Percentiles rank a stretch among this genome's conserved stretches.
Conservation (phyloP, 441 rosid genomes). For the Populus hybrid region DNA sequence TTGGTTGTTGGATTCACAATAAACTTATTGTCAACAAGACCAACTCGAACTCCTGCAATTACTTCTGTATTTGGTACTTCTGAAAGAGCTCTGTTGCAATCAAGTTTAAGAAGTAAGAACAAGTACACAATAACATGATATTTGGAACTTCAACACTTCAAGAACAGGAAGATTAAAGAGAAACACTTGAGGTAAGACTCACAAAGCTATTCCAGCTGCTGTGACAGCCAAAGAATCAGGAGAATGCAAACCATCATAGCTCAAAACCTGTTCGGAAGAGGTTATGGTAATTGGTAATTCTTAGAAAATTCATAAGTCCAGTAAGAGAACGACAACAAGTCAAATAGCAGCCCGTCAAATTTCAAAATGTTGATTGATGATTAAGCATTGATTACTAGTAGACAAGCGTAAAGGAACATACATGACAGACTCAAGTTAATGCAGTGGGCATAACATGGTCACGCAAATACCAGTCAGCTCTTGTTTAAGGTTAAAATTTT, state of each 20-base stretch:
- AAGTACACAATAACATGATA: constrained; percentile 7
- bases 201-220: constrained; percentile 98
- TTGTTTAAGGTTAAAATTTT: not conserved
- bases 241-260: constrained; percentile 89
- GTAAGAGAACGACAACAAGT: not conserved
- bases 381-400: constrained; percentile 2
- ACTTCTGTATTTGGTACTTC: constrained; percentile 83
- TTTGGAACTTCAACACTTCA: constrained; percentile 8
- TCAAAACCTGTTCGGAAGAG: constrained; percentile 63
- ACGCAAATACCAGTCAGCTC: not conserved
- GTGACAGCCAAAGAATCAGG: constrained; percentile 94
- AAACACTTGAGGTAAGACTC: constrained; percentile 26
- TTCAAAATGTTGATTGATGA: not conserved
- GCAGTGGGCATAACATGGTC: not conserved
- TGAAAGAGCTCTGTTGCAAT: constrained; percentile 79
- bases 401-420: not conserved
- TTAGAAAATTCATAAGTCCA: not conserved
- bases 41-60: constrained; percentile 88
- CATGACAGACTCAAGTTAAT: not conserved
- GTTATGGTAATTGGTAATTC: not conserved
- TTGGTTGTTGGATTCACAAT: constrained; percentile 87
- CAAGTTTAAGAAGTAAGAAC: constrained; percentile 16
- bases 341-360: not conserved
- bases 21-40: constrained; percentile 66
- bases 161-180: not conserved